These are phyloP conservation scores for Saprolegnia parasitica DNA, from an alignment of 352 stramenopile genomes.

Conservation along the genomic window DNA sequence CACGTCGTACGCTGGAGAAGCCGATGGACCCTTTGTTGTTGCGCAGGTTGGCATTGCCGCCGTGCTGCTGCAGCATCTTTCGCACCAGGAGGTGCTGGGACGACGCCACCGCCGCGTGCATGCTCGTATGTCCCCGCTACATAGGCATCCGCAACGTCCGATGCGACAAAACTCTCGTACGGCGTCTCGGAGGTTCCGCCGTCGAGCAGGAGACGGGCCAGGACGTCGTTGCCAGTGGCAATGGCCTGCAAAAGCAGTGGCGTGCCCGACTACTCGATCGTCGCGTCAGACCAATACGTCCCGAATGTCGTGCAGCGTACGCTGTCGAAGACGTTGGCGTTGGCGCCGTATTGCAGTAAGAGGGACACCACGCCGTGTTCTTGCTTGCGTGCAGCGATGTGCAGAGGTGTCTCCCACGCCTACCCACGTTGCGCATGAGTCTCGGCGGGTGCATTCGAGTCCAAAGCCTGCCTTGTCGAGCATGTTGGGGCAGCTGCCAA, in stretches of 20 bases:
- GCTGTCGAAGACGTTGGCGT: conserved; percentile 10
- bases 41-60: neutral
- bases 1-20: neutral
- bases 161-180: neutral
- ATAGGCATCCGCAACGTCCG: neutral
- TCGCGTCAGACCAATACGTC: neutral
- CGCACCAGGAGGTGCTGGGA: neutral
- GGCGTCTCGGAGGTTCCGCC: conserved; percentile 4
- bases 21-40: neutral
- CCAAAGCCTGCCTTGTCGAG: neutral
- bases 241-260: neutral
- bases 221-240: neutral
- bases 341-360: neutral
- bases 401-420: conserved; percentile 10
- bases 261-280: neutral
- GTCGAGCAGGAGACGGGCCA: neutral
- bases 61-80: neutral
- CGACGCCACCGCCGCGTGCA: neutral
- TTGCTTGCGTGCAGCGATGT: conserved; percentile 5
- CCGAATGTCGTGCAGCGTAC: neutral
- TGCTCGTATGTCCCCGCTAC: conserved; percentile 3
- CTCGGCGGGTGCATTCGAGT: neutral
- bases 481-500: conserved; percentile 12
- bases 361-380: neutral
- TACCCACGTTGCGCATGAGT: neutral